phyloP scores from a whole-genome alignment of 441 rosid genomes.

The Aquilaria agallochum region DNA sequence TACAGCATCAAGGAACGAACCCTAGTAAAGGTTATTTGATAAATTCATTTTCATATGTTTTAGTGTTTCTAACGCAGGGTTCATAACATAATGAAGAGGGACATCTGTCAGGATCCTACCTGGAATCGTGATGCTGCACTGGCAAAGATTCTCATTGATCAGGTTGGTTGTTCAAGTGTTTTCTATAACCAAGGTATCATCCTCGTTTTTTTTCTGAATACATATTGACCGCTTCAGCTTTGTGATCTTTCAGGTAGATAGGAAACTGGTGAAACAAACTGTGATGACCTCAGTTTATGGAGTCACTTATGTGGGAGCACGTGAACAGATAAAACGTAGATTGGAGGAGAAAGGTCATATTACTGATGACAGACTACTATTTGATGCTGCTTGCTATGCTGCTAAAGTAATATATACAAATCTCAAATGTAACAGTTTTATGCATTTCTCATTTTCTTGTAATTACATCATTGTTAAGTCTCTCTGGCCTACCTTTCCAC shows the following conservation, averaged over 20 bases:
- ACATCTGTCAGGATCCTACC: slow-evolving; percentile 75
- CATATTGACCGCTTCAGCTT: slow-evolving; percentile 11
- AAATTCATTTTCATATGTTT: no score
- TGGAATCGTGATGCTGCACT: slow-evolving; percentile 62
- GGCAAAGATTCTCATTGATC: slow-evolving; percentile 79
- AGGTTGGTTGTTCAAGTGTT: slow-evolving; percentile 44
- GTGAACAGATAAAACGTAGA: slow-evolving; percentile 92
- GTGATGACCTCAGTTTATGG: slow-evolving; percentile 99
- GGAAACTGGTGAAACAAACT: slow-evolving; percentile 92
- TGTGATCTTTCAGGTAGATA: slow-evolving; percentile 70
- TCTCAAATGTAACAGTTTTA: no score
- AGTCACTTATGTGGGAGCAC: slow-evolving; percentile 95
- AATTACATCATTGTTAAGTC: no score
- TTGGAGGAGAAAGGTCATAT: slow-evolving; percentile 89
- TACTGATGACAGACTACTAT: slow-evolving; percentile 74
- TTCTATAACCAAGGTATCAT: background rate
- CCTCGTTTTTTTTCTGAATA: no score
- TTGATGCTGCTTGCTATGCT: slow-evolving; percentile 83
- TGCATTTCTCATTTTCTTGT: no score
- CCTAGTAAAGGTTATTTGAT: background rate
- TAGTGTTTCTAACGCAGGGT: slow-evolving; percentile 49
- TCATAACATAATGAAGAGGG: slow-evolving; percentile 76
- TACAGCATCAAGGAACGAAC: slow-evolving; percentile 4
- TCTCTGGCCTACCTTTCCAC: no score
- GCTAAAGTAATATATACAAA: slow-evolving; percentile 64